A percentile compares a stretch with the other conserved stretches of the same genome.
Conservation (phyloP, 805 yeast species). For the Candida maris region DNA sequence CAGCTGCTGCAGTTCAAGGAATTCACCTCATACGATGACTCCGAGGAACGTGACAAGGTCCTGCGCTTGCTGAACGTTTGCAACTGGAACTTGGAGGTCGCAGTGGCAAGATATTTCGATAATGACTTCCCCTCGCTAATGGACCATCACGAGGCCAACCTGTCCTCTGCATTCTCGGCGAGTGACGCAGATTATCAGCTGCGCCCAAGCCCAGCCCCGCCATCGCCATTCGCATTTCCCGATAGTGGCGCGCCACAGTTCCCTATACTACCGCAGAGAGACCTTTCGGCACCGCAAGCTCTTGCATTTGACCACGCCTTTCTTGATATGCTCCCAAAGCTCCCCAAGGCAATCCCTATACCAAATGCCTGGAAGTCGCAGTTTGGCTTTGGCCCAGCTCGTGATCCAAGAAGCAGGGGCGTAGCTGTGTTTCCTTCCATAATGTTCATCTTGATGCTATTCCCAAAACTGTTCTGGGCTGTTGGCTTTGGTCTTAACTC, state of each 20-base stretch:
- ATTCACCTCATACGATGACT: constrained; percentile 44
- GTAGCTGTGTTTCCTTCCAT: constrained; percentile 33
- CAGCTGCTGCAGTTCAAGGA: constrained; percentile 46
- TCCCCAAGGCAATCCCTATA: constrained; percentile 35
- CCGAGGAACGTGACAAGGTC: constrained; percentile 44
- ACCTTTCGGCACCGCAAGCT: constrained; percentile 10
- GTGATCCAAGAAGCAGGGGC: constrained; percentile 1
- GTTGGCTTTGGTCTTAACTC: constrained; percentile 38
- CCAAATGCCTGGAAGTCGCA: constrained; percentile 33
- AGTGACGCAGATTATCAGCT: constrained; percentile 4
- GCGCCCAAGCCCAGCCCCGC: background rate
- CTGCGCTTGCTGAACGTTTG: constrained; percentile 45
- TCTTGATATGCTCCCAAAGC: constrained; percentile 29
- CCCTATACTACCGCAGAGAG: background rate
- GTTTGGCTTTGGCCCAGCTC: background rate
- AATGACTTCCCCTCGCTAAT: constrained; percentile 38
- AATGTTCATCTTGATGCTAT: constrained; percentile 47
- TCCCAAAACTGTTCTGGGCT: constrained; percentile 50
- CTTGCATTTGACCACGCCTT: constrained; percentile 23
- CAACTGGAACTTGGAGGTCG: constrained; percentile 59
- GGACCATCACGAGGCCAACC: constrained; percentile 14
- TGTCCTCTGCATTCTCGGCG: constrained; percentile 3
- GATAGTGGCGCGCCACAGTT: constrained; percentile 1
- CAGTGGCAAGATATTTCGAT: constrained; percentile 62
- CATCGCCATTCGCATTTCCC: constrained; percentile 5